Base-by-base conservation (phyloP, 1,139 yeast genomes). In the Hansenula lynferdii region DNA sequence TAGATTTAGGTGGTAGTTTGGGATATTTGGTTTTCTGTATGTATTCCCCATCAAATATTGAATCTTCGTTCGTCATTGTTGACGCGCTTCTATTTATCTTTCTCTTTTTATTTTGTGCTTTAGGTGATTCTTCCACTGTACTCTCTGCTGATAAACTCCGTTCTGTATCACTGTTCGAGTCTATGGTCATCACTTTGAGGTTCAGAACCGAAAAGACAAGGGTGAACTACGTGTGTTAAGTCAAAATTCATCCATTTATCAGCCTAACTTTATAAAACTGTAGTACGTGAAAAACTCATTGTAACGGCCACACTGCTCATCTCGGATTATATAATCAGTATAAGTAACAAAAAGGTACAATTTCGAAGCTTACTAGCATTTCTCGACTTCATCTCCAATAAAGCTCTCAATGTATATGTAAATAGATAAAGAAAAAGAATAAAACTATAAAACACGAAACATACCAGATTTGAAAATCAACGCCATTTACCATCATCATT, bases 401-500 rank as follows among this genome's bases (percentile, higher is more conserved):
- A n/a, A n/a, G n/a, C n/a, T n/a, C n/a, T n/a, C n/a, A n/a, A n/a
- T n/a, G n/a, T n/a, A n/a, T 15, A 8, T 25, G 12, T 25, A 5
- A 14, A 25, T 14, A 25, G 12, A 21, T 31, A 38, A 27, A 20
- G 23, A 25, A 15, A 35, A 33, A 31, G 7, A 15, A 24, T 19
- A n/a, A 8, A 3, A 9, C 24, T 5, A 17, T 5, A 19, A 9
- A 17, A 18, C 18, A 11, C 28, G 12, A 33, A 20, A n/a, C 17
- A 16, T 2, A 22, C 5, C 21, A 30, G 9, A n/a, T n/a, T n/a
- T n/a, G 5, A 12, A 23, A 12, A 23, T 31, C 34, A 31, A 31
- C 15, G 47, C 37, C 58, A 54, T 57, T 28, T 31, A 34, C 34
- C 22, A 24, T 27, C 16, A 17, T 31, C 28, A 31, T 31, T 18